A percentile compares a stretch with the other conserved stretches of the same genome.
Conservation (phyloP, 106 monocot species). For the Narthecium ossifragum region DNA sequence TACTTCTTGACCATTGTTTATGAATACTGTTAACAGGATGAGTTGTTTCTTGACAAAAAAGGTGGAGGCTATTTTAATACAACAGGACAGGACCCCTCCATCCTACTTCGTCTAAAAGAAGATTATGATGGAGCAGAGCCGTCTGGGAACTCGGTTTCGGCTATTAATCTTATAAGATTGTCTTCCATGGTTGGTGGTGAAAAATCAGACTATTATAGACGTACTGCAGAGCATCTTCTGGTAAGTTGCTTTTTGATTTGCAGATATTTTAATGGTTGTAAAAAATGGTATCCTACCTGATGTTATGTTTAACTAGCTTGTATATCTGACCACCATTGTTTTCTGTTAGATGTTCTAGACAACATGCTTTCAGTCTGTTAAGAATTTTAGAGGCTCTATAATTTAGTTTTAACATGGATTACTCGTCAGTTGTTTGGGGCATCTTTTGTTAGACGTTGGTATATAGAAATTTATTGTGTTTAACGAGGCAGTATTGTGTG, state of each 20-base stretch:
- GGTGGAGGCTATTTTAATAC: slow-evolving; percentile 95
- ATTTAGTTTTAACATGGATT: too few species aligned
- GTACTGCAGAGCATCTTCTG: slow-evolving; percentile 83
- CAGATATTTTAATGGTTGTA: slow-evolving; percentile 3
- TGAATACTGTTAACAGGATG: slow-evolving; percentile 45
- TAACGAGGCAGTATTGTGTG: too few species aligned
- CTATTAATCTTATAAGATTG: slow-evolving; percentile 72
- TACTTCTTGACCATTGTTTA: too few species aligned
- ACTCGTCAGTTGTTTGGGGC: too few species aligned
- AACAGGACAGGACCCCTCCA: slow-evolving; percentile 82
- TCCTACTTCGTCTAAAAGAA: slow-evolving; percentile 82
- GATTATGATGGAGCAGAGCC: slow-evolving; percentile 98
- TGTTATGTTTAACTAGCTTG: too few species aligned
- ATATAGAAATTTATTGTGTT: too few species aligned
- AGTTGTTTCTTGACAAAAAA: slow-evolving; percentile 69
- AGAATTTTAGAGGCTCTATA: too few species aligned
- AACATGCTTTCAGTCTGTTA: too few species aligned
- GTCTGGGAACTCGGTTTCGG: slow-evolving; percentile 88
- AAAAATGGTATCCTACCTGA: too few species aligned
- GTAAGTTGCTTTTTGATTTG: slow-evolving; percentile 31
- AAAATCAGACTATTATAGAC: slow-evolving; percentile 41
- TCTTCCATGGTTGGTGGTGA: slow-evolving; percentile 52
- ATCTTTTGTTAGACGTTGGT: too few species aligned
- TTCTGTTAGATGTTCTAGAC: too few species aligned
- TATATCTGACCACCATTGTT: too few species aligned